Base-by-base conservation (phyloP, 352 stramenopile species). In the Detonula confervacea region DNA sequence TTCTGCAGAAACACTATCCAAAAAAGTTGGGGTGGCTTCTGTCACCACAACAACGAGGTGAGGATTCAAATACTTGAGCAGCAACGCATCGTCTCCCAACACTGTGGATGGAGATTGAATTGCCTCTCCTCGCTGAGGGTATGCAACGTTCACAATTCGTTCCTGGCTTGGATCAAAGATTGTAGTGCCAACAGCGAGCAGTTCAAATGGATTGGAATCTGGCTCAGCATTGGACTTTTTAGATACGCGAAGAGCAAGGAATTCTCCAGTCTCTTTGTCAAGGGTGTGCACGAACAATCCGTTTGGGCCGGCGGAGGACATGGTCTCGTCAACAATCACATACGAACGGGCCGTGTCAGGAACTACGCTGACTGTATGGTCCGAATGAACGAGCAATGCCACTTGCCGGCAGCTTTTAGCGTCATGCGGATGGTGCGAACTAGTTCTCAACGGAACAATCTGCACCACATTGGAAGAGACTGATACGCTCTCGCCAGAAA, bases 21-120 rank as follows among this genome's bases (percentile, higher is more conserved):
- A 59, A 44, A 77, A 73, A 11, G 56, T 49, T 39, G 77, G 44
- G 9, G 78, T 84, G 18, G 80, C 67, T 61, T 97, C 81, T 6
- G 96, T 98, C 12, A 96, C 91, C 46, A 98, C 73, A 0, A 95
- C 95, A 46, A 96, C 94, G 56, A 99, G 87, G 79, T 99, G 96
- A 35, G 97, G 96, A 86, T 99, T 99, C 42, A 99, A 77, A 84
- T 99, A 99, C 87, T 98, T 99, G 57, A 99, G 87, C 29, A 99
- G 81, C 24, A 99, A 82, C 39, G 96, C 97, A 81, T 98, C 96
- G 81, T 99, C 97, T 56, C 97, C 97, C 18, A 96, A 69, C 2
- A 95, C 84, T 30, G 69, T 81, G 14, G 72, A 87, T 25, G 88
- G 88, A 22, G 81, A 87, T 70, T 93, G 86, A 47, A 94, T 75